These are phyloP conservation scores for Acanthamoeba lugdunensis DNA, from an alignment of 208 protist genomes.

Conservation along the genomic window DNA sequence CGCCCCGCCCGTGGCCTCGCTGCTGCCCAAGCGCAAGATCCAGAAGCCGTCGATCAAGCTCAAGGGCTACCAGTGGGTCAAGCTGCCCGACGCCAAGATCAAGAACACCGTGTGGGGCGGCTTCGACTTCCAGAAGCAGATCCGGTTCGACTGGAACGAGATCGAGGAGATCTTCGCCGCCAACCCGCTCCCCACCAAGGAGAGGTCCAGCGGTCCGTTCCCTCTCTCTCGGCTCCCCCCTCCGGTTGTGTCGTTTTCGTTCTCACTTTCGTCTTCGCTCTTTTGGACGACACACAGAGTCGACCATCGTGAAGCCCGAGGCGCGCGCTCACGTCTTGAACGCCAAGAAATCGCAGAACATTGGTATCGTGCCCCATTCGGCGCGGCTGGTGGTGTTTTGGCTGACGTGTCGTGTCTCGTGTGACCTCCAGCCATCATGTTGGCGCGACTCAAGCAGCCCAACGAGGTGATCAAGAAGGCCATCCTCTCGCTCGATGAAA, in stretches of 20 bases:
- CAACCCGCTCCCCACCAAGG: neutral
- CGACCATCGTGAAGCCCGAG: neutral
- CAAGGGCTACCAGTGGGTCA: constrained; percentile 37
- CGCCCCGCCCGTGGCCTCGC: neutral
- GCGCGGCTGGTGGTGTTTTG: neutral
- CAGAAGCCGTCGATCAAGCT: constrained; percentile 22
- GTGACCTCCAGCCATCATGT: neutral
- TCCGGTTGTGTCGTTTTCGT: neutral
- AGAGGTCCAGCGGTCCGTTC: neutral
- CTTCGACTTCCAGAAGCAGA: constrained; percentile 12
- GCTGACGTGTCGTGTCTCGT: too few species aligned
- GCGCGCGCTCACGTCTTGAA: neutral
- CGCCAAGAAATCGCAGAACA: neutral
- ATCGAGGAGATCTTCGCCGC: constrained; percentile 6
- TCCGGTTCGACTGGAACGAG: constrained; percentile 10
- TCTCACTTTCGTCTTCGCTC: neutral
- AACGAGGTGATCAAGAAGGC: constrained; percentile 18
- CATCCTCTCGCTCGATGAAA: constrained; percentile 19
- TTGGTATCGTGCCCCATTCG: neutral
- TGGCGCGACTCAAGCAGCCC: neutral
- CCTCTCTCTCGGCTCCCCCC: neutral
- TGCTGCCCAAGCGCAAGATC: constrained; percentile 1
- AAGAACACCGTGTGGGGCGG: constrained; percentile 13
- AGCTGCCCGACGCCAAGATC: constrained; percentile 12
- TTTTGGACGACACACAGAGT: neutral